phyloP scores from a whole-genome alignment of 1,284 basidiomycete species.

The Cryptococcus sp. region DNA sequence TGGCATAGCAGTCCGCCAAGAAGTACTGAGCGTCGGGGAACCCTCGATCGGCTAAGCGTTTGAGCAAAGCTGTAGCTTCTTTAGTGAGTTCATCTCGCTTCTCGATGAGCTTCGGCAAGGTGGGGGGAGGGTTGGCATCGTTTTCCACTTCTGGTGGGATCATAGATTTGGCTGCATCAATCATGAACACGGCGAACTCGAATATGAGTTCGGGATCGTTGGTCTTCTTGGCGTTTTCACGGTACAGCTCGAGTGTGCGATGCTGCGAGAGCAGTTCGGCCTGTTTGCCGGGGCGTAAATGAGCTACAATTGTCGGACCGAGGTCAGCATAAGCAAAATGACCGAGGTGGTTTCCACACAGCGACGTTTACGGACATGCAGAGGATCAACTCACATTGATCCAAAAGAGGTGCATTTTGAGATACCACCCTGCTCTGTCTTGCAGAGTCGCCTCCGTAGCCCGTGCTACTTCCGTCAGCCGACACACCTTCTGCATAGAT shows the following conservation, averaged over 20 bases:
- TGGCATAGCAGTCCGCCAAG: conserved; percentile 95
- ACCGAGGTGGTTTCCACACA: background rate
- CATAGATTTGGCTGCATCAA: conserved; percentile 88
- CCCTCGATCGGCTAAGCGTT: conserved; percentile 87
- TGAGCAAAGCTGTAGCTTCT: conserved; percentile 83
- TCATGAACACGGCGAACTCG: conserved; percentile 98
- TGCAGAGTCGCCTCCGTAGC: conserved; percentile 8
- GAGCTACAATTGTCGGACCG: conserved; percentile 55
- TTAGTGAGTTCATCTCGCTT: conserved; percentile 83
- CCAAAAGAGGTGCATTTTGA: conserved; percentile 44
- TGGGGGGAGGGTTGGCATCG: conserved; percentile 22
- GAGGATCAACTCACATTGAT: conserved; percentile 48
- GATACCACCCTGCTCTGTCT: conserved; percentile 32
- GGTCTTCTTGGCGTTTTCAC: conserved; percentile 96
- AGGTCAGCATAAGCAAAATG: background rate
- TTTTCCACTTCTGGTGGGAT: conserved; percentile 27
- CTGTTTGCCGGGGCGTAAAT: conserved; percentile 88
- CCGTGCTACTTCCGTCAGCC: no score
- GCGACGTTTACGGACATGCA: no score
- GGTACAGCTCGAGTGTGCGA: conserved; percentile 93
- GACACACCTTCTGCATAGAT: no score
- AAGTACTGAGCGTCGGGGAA: conserved; percentile 96
- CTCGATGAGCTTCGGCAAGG: conserved; percentile 74
- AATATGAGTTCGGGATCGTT: conserved; percentile 97
- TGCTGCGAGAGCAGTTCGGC: conserved; percentile 91